Base-by-base conservation (phyloP, 129 eudicot genomes). In the Cynara cardunculus region DNA sequence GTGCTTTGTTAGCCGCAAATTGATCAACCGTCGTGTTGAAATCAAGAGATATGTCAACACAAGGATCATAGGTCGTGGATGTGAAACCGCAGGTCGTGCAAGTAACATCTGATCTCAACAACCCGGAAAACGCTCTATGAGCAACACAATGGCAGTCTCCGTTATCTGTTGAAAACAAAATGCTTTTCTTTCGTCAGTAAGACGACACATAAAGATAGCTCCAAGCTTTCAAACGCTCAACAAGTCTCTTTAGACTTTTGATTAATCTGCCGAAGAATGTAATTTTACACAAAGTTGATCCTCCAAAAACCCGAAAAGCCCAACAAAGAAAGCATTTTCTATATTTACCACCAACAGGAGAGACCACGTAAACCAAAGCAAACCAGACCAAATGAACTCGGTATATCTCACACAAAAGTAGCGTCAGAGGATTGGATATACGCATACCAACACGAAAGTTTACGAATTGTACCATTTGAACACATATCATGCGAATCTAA, bases 81-180 rank as follows among this genome's bases (percentile, higher is more conserved):
- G 91, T 89, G 83, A 83, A 89, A 27, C 96, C 96, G 76, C 96
- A 91, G 0, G 87, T 85, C 56, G 90, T 82, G 80, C 96, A 91
- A 37, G 91, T 89, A 59, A 91, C 90, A 69, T 91, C 96, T 24
- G 96, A 91, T 87, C 96, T 84, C 79, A 91, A 68, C 21, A 91
- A 79, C 27, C 96, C 96, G 13, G 91, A 87, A 84, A 91, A 91
- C 9, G 80, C 90, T 79, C 87, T 86, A 70, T 91, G 96, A 66
- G 88, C 93, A 70, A 91, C 87, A 80, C 96, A 91, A 66, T 85
- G 87, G 87, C 96, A 91, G n/a, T 91, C 91, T 53, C 85, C 87
- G 62, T 80, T 85, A 81, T 84, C 96, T 91, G 96, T 67, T 83
- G 65, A 86, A 74, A 76, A 70, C 69, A 70, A 78, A 80, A 78